Evolutionary conservation across 495 filamentous ascomycete genomes (phyloP), one percentile per base, ranked within the genome.

Genomic region (Hypoxylon rickii): DNA sequence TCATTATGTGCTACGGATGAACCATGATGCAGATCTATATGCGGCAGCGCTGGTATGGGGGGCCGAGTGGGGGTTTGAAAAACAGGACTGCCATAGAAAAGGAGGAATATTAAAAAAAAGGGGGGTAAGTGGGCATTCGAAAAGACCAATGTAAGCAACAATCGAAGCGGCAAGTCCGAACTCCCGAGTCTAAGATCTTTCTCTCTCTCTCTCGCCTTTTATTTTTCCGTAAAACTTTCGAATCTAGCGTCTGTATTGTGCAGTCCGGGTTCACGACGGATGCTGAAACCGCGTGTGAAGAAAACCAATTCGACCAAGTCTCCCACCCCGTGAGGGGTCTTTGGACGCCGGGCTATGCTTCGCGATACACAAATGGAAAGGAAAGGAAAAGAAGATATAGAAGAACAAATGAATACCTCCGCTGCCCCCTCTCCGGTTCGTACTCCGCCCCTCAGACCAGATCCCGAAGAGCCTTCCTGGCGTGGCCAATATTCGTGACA

Each of bases 311-410:
- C 12, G 19, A 44, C 17, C 3, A 19, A 49, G 39, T 45, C 51
- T 51, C 40, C 24, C 33, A 31, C 38, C 58, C 58, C 51, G 58
- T 13, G 58, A 55, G 58, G 51, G 58, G 20, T 32, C 38, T 43
- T 48, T 32, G 44, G 42, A 62, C 52, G 58, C 58, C 58, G 15
- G 26, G 58, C 58, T 51, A 61, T 61, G 51, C 58, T 61, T 61
- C 51, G 58, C 40, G 15, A 55, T 61, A 45, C 45, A 61, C 24
- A 55, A 61, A 60, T 13, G 10, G 26, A 38, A 32, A 33, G n/a
- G n/a, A 29, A 29, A 29, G 10, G 24, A 4, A 29, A 4, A 29
- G 4, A 29, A 29, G 10, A 7, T 47, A 20, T 41, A 6, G 22
- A 3, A 45, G 46, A 50, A 60, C 34, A n/a, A n/a, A n/a, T 58